These are phyloP conservation scores for Brassica napus DNA, from an alignment of 345 rosid genomes.

Conservation along the genomic window Da-Ae NC_063445.1:51576001-51576500, in stretches of 20 bases:
- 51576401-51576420: not conserved
- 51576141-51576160: constrained; percentile 19
- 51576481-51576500: constrained; percentile 91
- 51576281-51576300: constrained; percentile 45
- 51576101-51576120: constrained; percentile 12
- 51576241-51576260: not conserved
- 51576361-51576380: not conserved
- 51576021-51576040: not conserved
- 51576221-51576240: not conserved
- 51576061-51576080: not conserved
- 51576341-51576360: not conserved
- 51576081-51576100: constrained; percentile 21
- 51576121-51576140: constrained; percentile 35
- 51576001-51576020: not conserved
- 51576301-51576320: constrained; percentile 37
- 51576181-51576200: not conserved
- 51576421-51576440: not conserved
- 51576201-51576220: constrained; percentile 5
- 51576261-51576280: constrained; percentile 47
- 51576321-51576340: not conserved
- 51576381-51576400: not conserved
- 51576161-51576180: constrained; percentile 18
- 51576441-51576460: not conserved
- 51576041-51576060: not conserved
- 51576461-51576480: not conserved